Conservation (phyloP, 2,329 filamentous ascomycete species). For the Phaeosphaeriaceae sp. region DNA sequence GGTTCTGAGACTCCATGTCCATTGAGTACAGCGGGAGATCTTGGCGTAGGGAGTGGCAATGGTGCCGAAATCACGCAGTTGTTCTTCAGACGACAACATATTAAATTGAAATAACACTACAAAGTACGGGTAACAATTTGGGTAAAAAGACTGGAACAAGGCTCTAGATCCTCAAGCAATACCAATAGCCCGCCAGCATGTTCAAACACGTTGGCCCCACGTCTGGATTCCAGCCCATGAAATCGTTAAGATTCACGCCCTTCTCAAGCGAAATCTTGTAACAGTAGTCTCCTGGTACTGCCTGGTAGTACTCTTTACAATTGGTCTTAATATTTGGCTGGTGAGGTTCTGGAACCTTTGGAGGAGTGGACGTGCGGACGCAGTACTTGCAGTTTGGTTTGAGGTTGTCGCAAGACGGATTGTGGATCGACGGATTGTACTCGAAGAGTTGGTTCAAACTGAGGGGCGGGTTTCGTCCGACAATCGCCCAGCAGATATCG, state of each 20-base stretch:
- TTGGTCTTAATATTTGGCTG: neutral
- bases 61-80: too few species aligned
- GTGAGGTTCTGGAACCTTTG: neutral
- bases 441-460: neutral
- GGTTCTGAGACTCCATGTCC: too few species aligned
- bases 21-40: too few species aligned
- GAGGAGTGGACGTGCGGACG: neutral
- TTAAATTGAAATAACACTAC: too few species aligned
- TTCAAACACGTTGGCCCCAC: slow-evolving; percentile 2
- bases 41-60: too few species aligned
- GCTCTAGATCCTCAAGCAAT: neutral
- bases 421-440: slow-evolving; percentile 3
- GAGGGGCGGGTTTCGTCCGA: neutral
- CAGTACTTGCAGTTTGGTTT: slow-evolving; percentile 6
- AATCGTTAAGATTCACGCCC: slow-evolving; percentile 2
- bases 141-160: too few species aligned
- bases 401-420: slow-evolving; percentile 6
- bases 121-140: too few species aligned
- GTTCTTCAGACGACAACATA: too few species aligned
- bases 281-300: slow-evolving; percentile 3
- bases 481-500: slow-evolving; percentile 2
- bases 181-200: slow-evolving; percentile 3
- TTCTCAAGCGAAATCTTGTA: neutral
- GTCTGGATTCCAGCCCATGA: slow-evolving; percentile 7
- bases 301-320: slow-evolving; percentile 6